phyloP scores from a whole-genome alignment of 495 filamentous ascomycete genomes.

The Podospora pseudoanserina region DNA sequence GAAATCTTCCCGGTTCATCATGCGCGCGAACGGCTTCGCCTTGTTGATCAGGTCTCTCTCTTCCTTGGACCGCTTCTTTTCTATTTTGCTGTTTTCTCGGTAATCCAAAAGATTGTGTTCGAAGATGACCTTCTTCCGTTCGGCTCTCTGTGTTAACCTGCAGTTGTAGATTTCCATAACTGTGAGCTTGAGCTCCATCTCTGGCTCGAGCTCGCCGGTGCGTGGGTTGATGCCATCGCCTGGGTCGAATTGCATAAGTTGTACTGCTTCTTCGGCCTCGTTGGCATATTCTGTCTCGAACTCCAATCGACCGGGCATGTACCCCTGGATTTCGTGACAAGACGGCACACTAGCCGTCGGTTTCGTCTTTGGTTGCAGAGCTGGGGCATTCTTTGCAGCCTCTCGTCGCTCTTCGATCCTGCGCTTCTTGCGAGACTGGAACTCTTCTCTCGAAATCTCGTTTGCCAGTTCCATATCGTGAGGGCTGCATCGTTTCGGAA shows the following conservation, averaged over 20 bases:
- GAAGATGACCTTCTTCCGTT: slow-evolving; percentile 94
- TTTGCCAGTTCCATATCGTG: slow-evolving; percentile 72
- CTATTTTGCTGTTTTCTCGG: slow-evolving; percentile 74
- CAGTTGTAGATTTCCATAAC: slow-evolving; percentile 99
- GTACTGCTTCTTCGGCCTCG: slow-evolving; percentile 96
- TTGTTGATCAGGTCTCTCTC: slow-evolving; percentile 87
- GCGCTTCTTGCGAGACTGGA: slow-evolving; percentile 89
- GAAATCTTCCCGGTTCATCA: slow-evolving; percentile 94
- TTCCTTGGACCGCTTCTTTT: slow-evolving; percentile 96
- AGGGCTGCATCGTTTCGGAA: slow-evolving; percentile 79
- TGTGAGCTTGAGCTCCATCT: slow-evolving; percentile 95
- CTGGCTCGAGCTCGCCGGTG: slow-evolving; percentile 82
- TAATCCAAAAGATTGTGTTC: slow-evolving; percentile 93
- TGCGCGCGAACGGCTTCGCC: slow-evolving; percentile 89
- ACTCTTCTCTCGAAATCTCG: slow-evolving; percentile 81
- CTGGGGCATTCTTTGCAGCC: slow-evolving; percentile 75
- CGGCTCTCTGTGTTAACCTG: slow-evolving; percentile 83
- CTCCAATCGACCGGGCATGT: slow-evolving; percentile 96
- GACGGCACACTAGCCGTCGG: slow-evolving; percentile 89
- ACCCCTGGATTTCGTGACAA: slow-evolving; percentile 96
- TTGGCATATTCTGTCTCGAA: slow-evolving; percentile 98
- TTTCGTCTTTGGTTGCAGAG: slow-evolving; percentile 87
- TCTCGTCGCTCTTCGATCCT: slow-evolving; percentile 92
- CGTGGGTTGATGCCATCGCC: slow-evolving; percentile 82
- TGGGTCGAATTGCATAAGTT: slow-evolving; percentile 96